phyloP scores from a whole-genome alignment of 495 filamentous ascomycete species.

The Penicillium paradoxum region DNA sequence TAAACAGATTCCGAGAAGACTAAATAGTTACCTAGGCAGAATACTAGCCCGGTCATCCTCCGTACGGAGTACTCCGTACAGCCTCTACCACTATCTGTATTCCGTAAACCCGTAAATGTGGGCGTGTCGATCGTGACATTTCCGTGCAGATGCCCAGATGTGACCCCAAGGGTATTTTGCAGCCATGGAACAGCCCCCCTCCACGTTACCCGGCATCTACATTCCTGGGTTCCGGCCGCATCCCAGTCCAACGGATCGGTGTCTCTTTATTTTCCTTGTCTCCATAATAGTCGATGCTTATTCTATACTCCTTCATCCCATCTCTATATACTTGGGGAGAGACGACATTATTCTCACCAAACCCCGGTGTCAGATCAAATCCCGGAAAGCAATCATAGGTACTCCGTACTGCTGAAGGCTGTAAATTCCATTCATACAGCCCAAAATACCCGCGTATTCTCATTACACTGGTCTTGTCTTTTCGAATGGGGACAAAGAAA shows the following conservation, averaged over 20 bases:
- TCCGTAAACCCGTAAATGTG: background rate
- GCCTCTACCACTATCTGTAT: no score
- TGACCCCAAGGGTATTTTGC: slow-evolving; percentile 7
- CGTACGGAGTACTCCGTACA: no score
- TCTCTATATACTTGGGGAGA: background rate
- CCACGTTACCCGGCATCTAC: slow-evolving; percentile 14
- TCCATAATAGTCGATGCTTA: background rate
- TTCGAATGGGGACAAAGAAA: background rate
- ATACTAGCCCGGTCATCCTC: no score
- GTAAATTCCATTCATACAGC: no score
- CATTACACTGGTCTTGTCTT: background rate
- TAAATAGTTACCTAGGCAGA: no score
- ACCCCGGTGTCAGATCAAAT: background rate
- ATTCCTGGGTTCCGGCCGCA: slow-evolving; percentile 3
- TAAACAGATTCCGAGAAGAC: no score
- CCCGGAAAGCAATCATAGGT: no score
- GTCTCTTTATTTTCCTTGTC: slow-evolving; percentile 9
- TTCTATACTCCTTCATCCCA: background rate
- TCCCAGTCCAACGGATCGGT: slow-evolving; percentile 25
- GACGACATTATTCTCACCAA: background rate
- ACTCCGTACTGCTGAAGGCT: background rate
- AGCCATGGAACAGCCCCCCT: slow-evolving; percentile 2
- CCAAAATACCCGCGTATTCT: background rate
- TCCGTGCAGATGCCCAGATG: background rate
- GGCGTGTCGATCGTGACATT: no score